A percentile compares a stretch with the other conserved stretches of the same genome.
phyloP scores from a whole-genome alignment of 495 filamentous ascomycete species.

The Neurospora tetrasperma region DNA sequence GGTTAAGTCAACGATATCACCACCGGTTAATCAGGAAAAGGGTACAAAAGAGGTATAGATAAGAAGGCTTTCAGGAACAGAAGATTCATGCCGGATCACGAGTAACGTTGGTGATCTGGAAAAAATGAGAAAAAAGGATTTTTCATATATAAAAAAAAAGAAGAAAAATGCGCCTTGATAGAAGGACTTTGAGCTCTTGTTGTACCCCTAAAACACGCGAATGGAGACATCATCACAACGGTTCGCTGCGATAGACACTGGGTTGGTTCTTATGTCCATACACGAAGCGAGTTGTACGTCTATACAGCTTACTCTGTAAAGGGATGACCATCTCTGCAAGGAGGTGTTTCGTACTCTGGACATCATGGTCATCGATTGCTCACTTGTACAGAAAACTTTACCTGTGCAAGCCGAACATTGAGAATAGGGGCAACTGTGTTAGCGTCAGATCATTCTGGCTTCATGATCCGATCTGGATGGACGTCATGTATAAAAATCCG shows the following conservation, averaged over 20 bases:
- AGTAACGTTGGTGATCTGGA: background rate
- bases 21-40: background rate
- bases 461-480: background rate
- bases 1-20: constrained; percentile 25
- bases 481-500: background rate
- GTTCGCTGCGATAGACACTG: too few relatives aligned
- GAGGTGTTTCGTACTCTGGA: background rate
- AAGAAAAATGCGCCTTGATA: too few relatives aligned
- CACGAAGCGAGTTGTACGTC: too few relatives aligned
- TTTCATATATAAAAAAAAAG: too few relatives aligned
- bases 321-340: too few relatives aligned
- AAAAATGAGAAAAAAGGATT: background rate
- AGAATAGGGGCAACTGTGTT: background rate
- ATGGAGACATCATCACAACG: too few relatives aligned
- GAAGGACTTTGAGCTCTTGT: too few relatives aligned
- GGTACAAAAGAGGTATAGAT: background rate
- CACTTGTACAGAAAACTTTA: background rate
- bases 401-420: background rate
- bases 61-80: background rate
- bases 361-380: background rate
- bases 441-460: background rate
- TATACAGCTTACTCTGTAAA: too few relatives aligned
- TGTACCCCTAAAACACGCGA: too few relatives aligned
- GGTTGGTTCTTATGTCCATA: too few relatives aligned
- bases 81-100: background rate